These are phyloP conservation scores for Wilcoxina mikolae DNA, from an alignment of 495 filamentous ascomycete species.

Conservation along the genomic window DNA sequence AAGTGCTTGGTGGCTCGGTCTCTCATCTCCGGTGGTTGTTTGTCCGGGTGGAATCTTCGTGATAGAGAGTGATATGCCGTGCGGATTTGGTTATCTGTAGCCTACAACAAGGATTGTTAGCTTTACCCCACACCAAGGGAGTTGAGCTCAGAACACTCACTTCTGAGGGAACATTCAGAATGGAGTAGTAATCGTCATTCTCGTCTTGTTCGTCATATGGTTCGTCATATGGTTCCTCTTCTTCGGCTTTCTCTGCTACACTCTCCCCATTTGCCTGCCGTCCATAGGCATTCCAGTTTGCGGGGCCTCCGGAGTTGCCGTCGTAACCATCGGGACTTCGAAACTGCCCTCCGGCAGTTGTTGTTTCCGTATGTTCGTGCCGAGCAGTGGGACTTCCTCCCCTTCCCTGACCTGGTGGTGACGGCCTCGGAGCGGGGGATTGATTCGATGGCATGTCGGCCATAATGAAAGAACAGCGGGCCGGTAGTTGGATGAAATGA, in stretches of 20 bases:
- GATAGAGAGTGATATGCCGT: slow-evolving; percentile 39
- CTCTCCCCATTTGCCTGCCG: background rate
- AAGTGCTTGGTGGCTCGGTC: slow-evolving; percentile 38
- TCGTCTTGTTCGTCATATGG: slow-evolving; percentile 10
- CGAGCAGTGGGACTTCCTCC: no score
- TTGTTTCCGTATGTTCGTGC: no score
- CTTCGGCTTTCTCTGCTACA: background rate
- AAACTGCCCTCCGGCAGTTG: no score
- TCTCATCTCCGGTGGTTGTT: slow-evolving; percentile 37
- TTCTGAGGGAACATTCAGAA: slow-evolving; percentile 18
- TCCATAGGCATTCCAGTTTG: slow-evolving; percentile 1
- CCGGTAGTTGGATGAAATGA: background rate
- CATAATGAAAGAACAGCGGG: background rate
- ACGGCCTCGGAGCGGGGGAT: background rate
- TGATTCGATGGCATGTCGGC: slow-evolving; percentile 12
- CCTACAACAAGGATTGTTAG: slow-evolving; percentile 9
- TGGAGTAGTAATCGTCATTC: slow-evolving; percentile 23
- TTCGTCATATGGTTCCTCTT: slow-evolving; percentile 15
- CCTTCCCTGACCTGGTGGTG: no score
- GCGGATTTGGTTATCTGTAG: slow-evolving; percentile 38
- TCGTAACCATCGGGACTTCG: no score
- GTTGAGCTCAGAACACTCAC: slow-evolving; percentile 4
- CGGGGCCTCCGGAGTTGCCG: background rate
- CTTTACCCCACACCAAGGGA: background rate
- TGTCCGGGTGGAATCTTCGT: slow-evolving; percentile 46